Conservation (phyloP, 2,329 filamentous ascomycete genomes). For the Verticillium nubilum region DNA sequence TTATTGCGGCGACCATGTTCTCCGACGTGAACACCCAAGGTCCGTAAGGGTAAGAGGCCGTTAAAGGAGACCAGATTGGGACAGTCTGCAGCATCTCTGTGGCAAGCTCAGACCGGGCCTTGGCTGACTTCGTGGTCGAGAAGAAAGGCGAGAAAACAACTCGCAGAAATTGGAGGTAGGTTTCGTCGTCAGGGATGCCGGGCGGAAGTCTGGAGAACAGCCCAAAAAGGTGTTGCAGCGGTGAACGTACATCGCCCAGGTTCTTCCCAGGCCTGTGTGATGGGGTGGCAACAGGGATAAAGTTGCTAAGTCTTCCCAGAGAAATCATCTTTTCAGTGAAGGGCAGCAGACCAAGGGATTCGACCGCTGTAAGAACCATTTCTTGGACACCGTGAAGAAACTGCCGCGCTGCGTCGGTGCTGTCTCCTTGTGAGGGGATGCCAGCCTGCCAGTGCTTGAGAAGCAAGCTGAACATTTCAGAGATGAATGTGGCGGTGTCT, state of each 20-base stretch:
- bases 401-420: conserved; percentile 38
- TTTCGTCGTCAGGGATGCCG: conserved; percentile 40
- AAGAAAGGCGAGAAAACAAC: conserved; percentile 56
- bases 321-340: conserved; percentile 58
- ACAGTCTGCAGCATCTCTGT: conserved; percentile 45
- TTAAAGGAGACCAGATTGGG: conserved; percentile 27
- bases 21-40: conserved; percentile 47
- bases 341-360: conserved; percentile 50
- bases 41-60: conserved; percentile 38
- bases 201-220: conserved; percentile 49
- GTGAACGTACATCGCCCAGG: conserved; percentile 46
- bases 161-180: conserved; percentile 39
- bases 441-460: conserved; percentile 62
- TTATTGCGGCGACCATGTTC: conserved; percentile 22
- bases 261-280: conserved; percentile 53
- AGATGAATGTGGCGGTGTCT: conserved; percentile 77
- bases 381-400: conserved; percentile 51
- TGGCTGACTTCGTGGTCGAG: conserved; percentile 34
- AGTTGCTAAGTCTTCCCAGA: conserved; percentile 46
- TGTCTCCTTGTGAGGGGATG: conserved; percentile 38
- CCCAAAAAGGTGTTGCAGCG: conserved; percentile 61
- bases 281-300: conserved; percentile 61
- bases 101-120: conserved; percentile 38
- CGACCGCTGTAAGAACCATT: conserved; percentile 42
- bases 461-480: conserved; percentile 64